Conservation (phyloP, 1,284 basidiomycete species). For the Coniophora puteana region DNA sequence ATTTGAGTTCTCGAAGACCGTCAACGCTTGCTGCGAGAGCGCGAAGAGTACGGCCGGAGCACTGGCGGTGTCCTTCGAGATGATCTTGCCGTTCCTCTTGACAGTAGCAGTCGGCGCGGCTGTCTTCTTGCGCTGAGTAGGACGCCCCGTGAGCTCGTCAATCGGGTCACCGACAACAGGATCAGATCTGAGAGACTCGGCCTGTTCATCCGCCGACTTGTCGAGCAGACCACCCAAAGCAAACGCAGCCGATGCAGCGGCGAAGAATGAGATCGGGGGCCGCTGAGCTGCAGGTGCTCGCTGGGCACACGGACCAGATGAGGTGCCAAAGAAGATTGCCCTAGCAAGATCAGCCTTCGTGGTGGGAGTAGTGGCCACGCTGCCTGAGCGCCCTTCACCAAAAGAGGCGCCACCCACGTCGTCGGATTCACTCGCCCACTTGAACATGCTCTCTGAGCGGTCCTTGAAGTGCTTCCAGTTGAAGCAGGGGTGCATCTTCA, state of each 20-base stretch:
- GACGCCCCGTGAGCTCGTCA: slow-evolving; percentile 12
- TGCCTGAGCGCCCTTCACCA: slow-evolving; percentile 9
- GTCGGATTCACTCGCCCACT: slow-evolving; percentile 30
- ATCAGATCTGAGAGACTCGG: slow-evolving; percentile 17
- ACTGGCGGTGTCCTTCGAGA: slow-evolving; percentile 22
- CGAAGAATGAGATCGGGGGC: slow-evolving; percentile 56
- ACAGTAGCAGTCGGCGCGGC: slow-evolving; percentile 14
- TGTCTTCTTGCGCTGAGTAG: slow-evolving; percentile 18
- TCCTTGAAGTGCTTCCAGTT: slow-evolving; percentile 46
- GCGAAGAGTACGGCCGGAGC: slow-evolving; percentile 37
- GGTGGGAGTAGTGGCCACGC: slow-evolving; percentile 1
- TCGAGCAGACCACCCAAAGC: slow-evolving; percentile 50
- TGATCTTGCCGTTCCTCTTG: slow-evolving; percentile 16
- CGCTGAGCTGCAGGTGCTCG: slow-evolving; percentile 19
- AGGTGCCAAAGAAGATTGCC: slow-evolving; percentile 31
- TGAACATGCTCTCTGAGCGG: slow-evolving; percentile 43
- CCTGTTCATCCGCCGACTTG: slow-evolving; percentile 26
- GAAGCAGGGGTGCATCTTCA: slow-evolving; percentile 48
- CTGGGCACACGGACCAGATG: slow-evolving; percentile 9
- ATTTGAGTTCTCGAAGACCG: slow-evolving; percentile 35
- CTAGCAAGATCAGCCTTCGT: slow-evolving; percentile 26
- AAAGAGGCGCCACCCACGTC: slow-evolving; percentile 8
- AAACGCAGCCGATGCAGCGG: slow-evolving; percentile 47
- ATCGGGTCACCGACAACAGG: slow-evolving; percentile 13
- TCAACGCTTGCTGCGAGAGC: slow-evolving; percentile 43